Conservation (phyloP, 2,329 filamentous ascomycete genomes). For the Alternaria longipes region DNA sequence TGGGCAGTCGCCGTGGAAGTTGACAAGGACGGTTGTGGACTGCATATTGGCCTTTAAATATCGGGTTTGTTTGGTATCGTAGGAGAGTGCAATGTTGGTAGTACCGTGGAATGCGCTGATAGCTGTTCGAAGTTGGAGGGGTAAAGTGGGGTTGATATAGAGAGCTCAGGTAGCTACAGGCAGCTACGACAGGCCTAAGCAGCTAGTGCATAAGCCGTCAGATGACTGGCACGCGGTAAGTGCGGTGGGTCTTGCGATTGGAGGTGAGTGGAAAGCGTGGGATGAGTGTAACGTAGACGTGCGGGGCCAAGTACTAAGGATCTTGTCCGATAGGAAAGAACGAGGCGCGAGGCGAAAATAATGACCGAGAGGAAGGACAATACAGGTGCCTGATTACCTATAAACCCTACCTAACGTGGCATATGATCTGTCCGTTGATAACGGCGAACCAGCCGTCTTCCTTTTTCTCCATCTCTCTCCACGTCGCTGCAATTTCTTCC, state of each 20-base stretch:
- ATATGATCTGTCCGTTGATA: constrained; percentile 55
- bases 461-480: constrained; percentile 52
- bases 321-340: constrained; percentile 2
- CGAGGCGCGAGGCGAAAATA: neutral
- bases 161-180: constrained; percentile 22
- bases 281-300: constrained; percentile 10
- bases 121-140: constrained; percentile 32
- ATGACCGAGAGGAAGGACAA: constrained; percentile 2
- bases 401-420: constrained; percentile 33
- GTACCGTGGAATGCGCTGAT: constrained; percentile 17
- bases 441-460: constrained; percentile 56
- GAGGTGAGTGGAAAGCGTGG: constrained; percentile 21
- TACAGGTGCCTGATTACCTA: neutral
- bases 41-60: constrained; percentile 35
- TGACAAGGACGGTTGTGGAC: constrained; percentile 37
- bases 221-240: constrained; percentile 40
- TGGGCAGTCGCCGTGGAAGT: constrained; percentile 50
- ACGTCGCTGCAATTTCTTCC: constrained; percentile 51
- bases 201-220: constrained; percentile 41
- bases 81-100: neutral
- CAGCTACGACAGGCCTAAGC: constrained; percentile 29
- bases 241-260: constrained; percentile 35
- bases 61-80: neutral
- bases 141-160: constrained; percentile 51
- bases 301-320: constrained; percentile 1